These are phyloP conservation scores for Dictyostelium discoideum DNA, from an alignment of 78 protist genomes.

Conservation along the genomic window DNA sequence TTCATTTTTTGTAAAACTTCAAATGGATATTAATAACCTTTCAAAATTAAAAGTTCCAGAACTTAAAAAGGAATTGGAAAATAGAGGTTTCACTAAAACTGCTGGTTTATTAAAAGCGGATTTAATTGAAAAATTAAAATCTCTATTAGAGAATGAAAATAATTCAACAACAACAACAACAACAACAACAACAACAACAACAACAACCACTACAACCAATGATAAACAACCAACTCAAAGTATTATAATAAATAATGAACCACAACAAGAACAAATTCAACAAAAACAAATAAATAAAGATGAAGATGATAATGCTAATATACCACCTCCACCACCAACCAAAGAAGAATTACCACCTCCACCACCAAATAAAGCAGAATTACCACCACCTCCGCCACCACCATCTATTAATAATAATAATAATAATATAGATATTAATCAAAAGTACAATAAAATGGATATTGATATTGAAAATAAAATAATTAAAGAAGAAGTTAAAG, in stretches of 20 bases:
- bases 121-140: not conserved
- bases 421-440: too few relatives aligned
- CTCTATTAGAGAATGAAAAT: not conserved
- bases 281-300: not conserved
- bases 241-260: not conserved
- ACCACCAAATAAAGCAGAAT: too few relatives aligned
- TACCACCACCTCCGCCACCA: not conserved
- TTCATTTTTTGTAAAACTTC: not conserved
- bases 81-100: not conserved
- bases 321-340: not conserved
- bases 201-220: not conserved
- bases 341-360: too few relatives aligned
- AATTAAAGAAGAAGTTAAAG: not conserved
- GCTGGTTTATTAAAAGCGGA: constrained; percentile 26
- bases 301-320: not conserved
- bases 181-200: not conserved
- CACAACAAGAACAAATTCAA: not conserved
- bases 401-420: not conserved
- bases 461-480: not conserved
- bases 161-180: not conserved
- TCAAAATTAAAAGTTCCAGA: constrained; percentile 27
- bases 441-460: not conserved
- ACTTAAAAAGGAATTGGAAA: constrained; percentile 10
- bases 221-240: not conserved
- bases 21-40: constrained; percentile 2